Percentiles rank a stretch among this genome's conserved stretches.
phyloP scores from a whole-genome alignment of 345 rosid species.

The Syzygium oleosum region DNA sequence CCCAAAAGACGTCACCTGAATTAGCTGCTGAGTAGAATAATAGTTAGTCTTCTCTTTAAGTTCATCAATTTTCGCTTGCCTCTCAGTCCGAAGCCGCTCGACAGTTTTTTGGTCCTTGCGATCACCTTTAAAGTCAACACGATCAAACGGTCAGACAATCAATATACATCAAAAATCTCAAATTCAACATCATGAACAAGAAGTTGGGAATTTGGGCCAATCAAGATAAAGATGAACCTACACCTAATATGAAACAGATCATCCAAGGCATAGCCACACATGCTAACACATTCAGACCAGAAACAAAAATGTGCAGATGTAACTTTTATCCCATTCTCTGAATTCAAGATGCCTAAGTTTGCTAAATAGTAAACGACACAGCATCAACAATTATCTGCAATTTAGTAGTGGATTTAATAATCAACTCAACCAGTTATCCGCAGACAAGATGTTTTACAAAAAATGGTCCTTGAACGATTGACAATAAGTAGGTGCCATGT shows the following conservation, averaged over 20 bases:
- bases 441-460: neutral
- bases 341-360: neutral
- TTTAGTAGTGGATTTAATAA: neutral
- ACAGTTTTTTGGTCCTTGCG: slow-evolving; percentile 75
- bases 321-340: neutral
- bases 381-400: neutral
- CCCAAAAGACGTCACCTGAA: slow-evolving; percentile 48
- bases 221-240: neutral
- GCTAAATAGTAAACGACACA: neutral
- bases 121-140: slow-evolving; percentile 42
- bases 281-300: neutral
- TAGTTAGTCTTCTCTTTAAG: slow-evolving; percentile 94
- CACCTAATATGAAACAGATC: neutral
- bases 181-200: neutral
- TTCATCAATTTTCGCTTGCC: slow-evolving; percentile 85
- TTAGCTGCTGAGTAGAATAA: slow-evolving; percentile 85
- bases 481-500: neutral
- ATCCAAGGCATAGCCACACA: neutral
- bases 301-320: neutral
- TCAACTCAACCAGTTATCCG: neutral
- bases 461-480: neutral
- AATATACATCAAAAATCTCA: neutral
- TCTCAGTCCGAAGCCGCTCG: slow-evolving; percentile 79
- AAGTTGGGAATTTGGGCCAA: neutral
- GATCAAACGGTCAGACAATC: neutral